Evolutionary conservation across 2,329 filamentous ascomycete genomes (phyloP), one percentile per base, ranked within the genome.

Genomic region (Massarina eburnea): DNA sequence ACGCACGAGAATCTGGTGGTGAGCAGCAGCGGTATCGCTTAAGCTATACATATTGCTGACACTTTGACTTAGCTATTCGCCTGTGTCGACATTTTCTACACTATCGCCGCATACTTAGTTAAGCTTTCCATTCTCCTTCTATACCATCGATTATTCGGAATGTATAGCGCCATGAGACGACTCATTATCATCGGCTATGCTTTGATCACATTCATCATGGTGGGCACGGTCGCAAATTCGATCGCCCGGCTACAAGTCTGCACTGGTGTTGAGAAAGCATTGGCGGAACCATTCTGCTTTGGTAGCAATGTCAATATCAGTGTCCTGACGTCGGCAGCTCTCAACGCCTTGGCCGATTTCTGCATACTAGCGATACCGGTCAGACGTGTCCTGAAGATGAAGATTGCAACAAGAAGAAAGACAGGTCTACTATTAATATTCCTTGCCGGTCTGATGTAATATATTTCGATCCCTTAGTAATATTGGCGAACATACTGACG

Each of bases 361-460:
- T 44, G 36, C 42, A 39, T 49, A 20, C 35, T 52, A 5, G 24
- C 41, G 17, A 39, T 49, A 20, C 49, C 49, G 4, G 35, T 52
- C 21, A 18, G 22, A 6, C 3, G 20, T 19, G 14, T 41, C 4
- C 5, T 26, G 4, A 37, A 19, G 18, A 29, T 48, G 34, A 15
- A 44, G 5, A 26, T 45, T 6, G 26, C 7, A 5, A 8, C 14
- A 5, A n/a, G 30, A 14, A 33, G n/a, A 18, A 33, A 49, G 38
- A 27, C 45, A 8, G 46, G 37, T 22, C 12, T 49, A 14, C 21
- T 34, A 36, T 20, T 37, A 5, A 10, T 49, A 14, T 49, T 49
- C 37, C n/a, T 34, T 9, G 22, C 17, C 29, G 40, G 45, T 20
- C 39, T 44, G 4, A 5, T 44, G 45, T 48, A 32, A 40, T 33